phyloP scores from a whole-genome alignment of 345 rosid genomes.

The Arabidopsis arenosa region DNA sequence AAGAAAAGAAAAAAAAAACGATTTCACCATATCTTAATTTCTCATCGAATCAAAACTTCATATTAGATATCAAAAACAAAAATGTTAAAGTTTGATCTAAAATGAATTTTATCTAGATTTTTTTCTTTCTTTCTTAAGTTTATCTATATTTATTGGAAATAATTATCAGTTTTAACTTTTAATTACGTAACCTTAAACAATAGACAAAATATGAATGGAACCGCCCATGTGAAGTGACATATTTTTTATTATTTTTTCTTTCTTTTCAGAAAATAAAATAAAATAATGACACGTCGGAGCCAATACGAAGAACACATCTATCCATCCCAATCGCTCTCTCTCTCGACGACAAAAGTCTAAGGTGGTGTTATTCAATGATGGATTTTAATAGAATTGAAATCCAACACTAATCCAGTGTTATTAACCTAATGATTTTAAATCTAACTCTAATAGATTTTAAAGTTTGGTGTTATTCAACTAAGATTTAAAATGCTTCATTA shows the following conservation, averaged over 20 bases:
- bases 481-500: too few relatives aligned
- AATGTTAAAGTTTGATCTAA: not conserved
- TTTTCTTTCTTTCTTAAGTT: too few relatives aligned
- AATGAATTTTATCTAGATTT: not conserved
- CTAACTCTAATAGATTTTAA: too few relatives aligned
- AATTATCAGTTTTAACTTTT: not conserved
- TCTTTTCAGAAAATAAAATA: not conserved
- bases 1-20: not conserved
- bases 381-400: too few relatives aligned
- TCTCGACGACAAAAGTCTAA: conserved; percentile 26
- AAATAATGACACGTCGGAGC: conserved; percentile 34
- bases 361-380: too few relatives aligned
- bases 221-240: conserved; percentile 22
- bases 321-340: conserved; percentile 21
- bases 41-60: not conserved
- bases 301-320: conserved; percentile 41
- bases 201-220: not conserved
- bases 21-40: not conserved
- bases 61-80: not conserved
- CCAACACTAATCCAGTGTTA: too few relatives aligned
- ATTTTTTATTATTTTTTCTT: not conserved
- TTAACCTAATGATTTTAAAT: too few relatives aligned
- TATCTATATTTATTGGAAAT: too few relatives aligned
- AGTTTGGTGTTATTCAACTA: too few relatives aligned
- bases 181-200: not conserved